A percentile compares a stretch with the other conserved stretches of the same genome.
Evolutionary conservation across 352 stramenopile genomes (phyloP).

Genomic region (Globisporangium radiosum): DNA sequence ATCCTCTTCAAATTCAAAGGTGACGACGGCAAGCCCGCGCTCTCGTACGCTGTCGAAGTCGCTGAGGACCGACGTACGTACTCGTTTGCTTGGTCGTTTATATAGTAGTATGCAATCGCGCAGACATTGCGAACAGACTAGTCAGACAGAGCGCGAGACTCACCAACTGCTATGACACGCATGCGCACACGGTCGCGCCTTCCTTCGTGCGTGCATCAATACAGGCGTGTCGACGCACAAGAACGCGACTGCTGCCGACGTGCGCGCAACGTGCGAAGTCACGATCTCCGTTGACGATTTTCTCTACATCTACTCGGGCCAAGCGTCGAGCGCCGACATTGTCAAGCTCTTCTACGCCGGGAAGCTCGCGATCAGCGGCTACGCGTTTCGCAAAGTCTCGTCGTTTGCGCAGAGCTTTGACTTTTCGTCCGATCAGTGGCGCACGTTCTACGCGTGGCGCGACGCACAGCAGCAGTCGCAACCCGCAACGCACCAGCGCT

Average conservation of each 20-base stretch:
- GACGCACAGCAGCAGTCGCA: slow-evolving; percentile 23
- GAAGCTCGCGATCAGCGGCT: slow-evolving; percentile 68
- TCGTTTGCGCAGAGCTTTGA: slow-evolving; percentile 83
- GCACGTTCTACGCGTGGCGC: slow-evolving; percentile 64
- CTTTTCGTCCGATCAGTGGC: slow-evolving; percentile 78
- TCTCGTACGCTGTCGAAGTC: slow-evolving; percentile 68
- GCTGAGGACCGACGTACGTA: slow-evolving; percentile 28
- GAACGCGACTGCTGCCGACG: slow-evolving; percentile 34
- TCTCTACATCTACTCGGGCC: slow-evolving; percentile 82
- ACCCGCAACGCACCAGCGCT: slow-evolving; percentile 13
- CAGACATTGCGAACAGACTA: too few relatives aligned
- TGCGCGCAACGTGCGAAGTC: slow-evolving; percentile 64
- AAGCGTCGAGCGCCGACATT: slow-evolving; percentile 69
- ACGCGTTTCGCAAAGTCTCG: slow-evolving; percentile 76
- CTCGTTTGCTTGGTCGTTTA: background rate
- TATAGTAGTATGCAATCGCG: background rate
- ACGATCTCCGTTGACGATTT: slow-evolving; percentile 85
- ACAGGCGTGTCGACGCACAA: slow-evolving; percentile 50
- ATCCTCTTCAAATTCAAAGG: slow-evolving; percentile 84
- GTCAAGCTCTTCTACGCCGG: slow-evolving; percentile 79
- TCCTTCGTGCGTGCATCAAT: background rate
- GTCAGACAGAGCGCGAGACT: background rate
- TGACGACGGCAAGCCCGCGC: slow-evolving; percentile 26
- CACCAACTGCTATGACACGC: background rate
- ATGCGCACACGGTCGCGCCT: background rate